phyloP scores from a whole-genome alignment of 352 stramenopile species.

The Lagenidium sp. region DNA sequence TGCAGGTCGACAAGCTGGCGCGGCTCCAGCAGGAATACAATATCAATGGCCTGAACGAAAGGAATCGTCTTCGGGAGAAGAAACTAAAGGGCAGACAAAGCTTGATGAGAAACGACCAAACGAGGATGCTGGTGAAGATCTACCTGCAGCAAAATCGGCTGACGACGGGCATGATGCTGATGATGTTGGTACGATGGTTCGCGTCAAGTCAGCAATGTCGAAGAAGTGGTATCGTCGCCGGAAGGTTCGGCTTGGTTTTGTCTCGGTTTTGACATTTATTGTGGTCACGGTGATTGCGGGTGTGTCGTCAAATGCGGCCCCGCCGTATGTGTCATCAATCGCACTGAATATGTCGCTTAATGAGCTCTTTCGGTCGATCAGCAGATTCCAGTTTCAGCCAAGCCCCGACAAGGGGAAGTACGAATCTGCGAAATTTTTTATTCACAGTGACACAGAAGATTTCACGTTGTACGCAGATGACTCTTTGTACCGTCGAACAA shows the following conservation, averaged over 20 bases:
- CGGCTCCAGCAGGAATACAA: too few relatives aligned
- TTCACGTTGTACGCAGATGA: constrained; percentile 27
- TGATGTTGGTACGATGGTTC: neutral
- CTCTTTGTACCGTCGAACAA: constrained; percentile 27
- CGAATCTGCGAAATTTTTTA: constrained; percentile 12
- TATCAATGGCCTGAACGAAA: too few relatives aligned
- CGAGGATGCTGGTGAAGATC: neutral
- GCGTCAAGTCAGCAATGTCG: too few relatives aligned
- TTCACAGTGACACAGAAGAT: constrained; percentile 26
- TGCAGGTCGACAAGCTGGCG: too few relatives aligned
- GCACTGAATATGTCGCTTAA: constrained; percentile 4
- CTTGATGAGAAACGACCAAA: neutral
- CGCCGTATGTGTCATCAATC: neutral
- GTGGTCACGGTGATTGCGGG: neutral
- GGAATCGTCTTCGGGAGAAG: too few relatives aligned
- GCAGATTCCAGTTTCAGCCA: neutral
- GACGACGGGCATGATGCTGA: neutral
- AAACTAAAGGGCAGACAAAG: neutral
- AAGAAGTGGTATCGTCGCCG: too few relatives aligned
- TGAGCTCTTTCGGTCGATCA: constrained; percentile 6
- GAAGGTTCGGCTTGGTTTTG: too few relatives aligned
- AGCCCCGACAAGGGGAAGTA: neutral
- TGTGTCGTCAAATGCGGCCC: neutral
- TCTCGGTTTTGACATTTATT: too few relatives aligned
- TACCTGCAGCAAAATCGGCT: neutral